phyloP scores from a whole-genome alignment of 2,329 filamentous ascomycete species.

The Hortaea werneckii region DNA sequence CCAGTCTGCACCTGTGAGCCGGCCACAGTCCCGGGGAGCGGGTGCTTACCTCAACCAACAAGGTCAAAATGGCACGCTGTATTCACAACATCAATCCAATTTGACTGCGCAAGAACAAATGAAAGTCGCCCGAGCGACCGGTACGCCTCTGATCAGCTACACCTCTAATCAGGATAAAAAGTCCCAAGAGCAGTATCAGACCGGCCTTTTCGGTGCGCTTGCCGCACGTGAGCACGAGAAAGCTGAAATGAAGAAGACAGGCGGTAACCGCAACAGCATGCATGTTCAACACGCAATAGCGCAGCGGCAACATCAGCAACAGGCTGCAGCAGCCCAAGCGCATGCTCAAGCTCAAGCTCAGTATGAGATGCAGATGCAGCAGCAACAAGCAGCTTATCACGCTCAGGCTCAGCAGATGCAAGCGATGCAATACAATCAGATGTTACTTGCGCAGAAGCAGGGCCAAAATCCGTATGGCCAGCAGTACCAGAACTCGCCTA shows the following conservation, averaged over 20 bases:
- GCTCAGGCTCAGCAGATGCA: slow-evolving; percentile 17
- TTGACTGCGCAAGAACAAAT: slow-evolving; percentile 84
- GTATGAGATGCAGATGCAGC: slow-evolving; percentile 13
- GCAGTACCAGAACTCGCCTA: not conserved
- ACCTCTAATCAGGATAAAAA: slow-evolving; percentile 36
- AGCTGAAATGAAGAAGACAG: slow-evolving; percentile 56
- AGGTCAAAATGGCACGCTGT: slow-evolving; percentile 7
- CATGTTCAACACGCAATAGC: slow-evolving; percentile 62
- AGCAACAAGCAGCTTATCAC: slow-evolving; percentile 18
- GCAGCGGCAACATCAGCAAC: slow-evolving; percentile 41
- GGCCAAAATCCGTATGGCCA: not conserved
- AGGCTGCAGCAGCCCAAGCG: slow-evolving; percentile 10
- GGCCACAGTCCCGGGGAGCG: slow-evolving; percentile 49
- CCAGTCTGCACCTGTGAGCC: slow-evolving; percentile 21
- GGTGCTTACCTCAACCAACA: slow-evolving; percentile 37
- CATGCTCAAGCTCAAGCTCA: slow-evolving; percentile 14
- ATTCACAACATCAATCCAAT: slow-evolving; percentile 42
- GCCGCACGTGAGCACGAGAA: slow-evolving; percentile 71
- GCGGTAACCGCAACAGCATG: slow-evolving; percentile 41
- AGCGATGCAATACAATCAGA: slow-evolving; percentile 11
- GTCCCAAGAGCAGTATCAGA: slow-evolving; percentile 28
- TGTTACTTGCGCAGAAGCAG: slow-evolving; percentile 1
- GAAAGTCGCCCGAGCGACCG: slow-evolving; percentile 73
- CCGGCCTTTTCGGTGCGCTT: slow-evolving; percentile 64
- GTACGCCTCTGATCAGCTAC: slow-evolving; percentile 63